Evolutionary conservation across 768 basidiomycete species (phyloP).

Genomic region (Phaeolepiota aurea): DNA sequence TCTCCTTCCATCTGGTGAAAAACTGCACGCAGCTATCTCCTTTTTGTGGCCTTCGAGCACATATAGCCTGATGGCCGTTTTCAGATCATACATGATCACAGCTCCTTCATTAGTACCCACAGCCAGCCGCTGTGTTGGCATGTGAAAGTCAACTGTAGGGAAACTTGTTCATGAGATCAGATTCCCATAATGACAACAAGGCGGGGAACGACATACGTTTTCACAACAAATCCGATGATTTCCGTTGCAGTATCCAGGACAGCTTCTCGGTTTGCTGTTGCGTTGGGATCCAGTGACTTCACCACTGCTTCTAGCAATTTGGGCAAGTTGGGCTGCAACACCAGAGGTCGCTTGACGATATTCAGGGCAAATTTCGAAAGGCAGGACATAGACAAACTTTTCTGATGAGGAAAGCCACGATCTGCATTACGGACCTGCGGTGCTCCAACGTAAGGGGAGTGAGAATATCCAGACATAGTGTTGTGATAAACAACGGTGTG

Average conservation of each 20-base stretch:
- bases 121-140: slow-evolving; percentile 76
- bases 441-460: slow-evolving; percentile 68
- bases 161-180: slow-evolving; percentile 53
- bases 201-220: slow-evolving; percentile 49
- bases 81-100: slow-evolving; percentile 92
- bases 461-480: slow-evolving; percentile 82
- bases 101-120: slow-evolving; percentile 95
- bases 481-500: slow-evolving; percentile 91
- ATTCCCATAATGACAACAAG: background rate
- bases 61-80: slow-evolving; percentile 90
- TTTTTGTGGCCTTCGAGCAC: slow-evolving; percentile 90
- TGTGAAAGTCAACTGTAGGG: slow-evolving; percentile 92
- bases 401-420: slow-evolving; percentile 88
- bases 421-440: slow-evolving; percentile 83
- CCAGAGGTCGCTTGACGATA: slow-evolving; percentile 61
- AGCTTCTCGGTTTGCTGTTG: slow-evolving; percentile 65
- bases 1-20: slow-evolving; percentile 89
- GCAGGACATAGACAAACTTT: slow-evolving; percentile 45
- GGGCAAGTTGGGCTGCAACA: slow-evolving; percentile 78
- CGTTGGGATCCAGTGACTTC: slow-evolving; percentile 92
- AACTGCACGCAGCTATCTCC: slow-evolving; percentile 75
- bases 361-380: background rate
- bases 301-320: slow-evolving; percentile 91
- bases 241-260: slow-evolving; percentile 89
- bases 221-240: slow-evolving; percentile 91